phyloP scores from a whole-genome alignment of 352 stramenopile species.

The Pythium graminicola region DNA sequence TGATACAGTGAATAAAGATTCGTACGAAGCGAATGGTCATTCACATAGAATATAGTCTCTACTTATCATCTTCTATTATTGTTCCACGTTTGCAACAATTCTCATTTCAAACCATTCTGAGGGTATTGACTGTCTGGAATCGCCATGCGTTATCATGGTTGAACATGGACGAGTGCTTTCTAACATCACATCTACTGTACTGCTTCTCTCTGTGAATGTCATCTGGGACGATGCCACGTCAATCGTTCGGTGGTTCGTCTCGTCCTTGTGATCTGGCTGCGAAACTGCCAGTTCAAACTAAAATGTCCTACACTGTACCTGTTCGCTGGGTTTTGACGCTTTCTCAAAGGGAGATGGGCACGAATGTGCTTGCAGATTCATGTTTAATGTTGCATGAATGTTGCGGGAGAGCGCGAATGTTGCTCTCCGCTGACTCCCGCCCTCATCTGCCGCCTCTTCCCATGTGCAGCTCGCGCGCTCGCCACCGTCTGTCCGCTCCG shows the following conservation, averaged over 20 bases:
- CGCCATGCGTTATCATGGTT: too few relatives aligned
- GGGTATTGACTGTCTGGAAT: too few relatives aligned
- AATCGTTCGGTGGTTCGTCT: conserved; percentile 2
- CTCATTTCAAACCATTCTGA: too few relatives aligned
- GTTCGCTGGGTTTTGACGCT: conserved; percentile 14
- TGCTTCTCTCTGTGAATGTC: too few relatives aligned
- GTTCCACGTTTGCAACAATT: too few relatives aligned
- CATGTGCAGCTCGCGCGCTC: conserved; percentile 10
- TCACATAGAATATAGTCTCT: too few relatives aligned
- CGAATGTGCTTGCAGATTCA: conserved; percentile 5
- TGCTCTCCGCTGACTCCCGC: conserved; percentile 7
- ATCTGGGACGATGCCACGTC: conserved; percentile 7
- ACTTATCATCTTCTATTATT: too few relatives aligned
- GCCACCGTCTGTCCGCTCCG: conserved; percentile 7
- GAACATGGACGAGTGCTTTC: too few relatives aligned
- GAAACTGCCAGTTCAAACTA: conserved; percentile 9
- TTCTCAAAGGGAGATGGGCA: conserved; percentile 9
- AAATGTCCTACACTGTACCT: conserved; percentile 8
- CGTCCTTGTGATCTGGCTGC: conserved; percentile 4
- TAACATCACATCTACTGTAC: too few relatives aligned
- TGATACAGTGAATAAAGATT: too few relatives aligned
- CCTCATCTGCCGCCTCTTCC: conserved; percentile 6
- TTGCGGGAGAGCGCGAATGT: conserved; percentile 7
- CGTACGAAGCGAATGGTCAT: too few relatives aligned
- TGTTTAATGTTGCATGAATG: conserved; percentile 8